These are phyloP conservation scores for Penicillium concentricum DNA, from an alignment of 2,329 filamentous ascomycete species.

Conservation along the genomic window DNA sequence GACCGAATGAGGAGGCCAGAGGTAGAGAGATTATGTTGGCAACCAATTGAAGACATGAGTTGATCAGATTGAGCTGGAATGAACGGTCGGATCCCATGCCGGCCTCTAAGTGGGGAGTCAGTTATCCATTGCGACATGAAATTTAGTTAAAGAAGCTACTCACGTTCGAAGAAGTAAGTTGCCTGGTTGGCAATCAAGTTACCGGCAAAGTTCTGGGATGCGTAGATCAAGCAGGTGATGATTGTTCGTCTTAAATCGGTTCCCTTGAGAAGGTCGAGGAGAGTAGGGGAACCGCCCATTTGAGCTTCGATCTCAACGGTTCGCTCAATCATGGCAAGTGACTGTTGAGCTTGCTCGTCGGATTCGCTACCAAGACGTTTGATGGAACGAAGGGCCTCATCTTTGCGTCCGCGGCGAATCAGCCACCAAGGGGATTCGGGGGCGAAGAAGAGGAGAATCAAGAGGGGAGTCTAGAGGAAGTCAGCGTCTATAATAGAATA, in stretches of 20 bases:
- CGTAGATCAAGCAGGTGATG: constrained; percentile 34
- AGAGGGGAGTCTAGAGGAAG: constrained; percentile 24
- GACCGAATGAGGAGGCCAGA: constrained; percentile 40
- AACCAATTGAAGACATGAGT: constrained; percentile 34
- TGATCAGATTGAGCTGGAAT: constrained; percentile 33
- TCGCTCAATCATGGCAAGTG: constrained; percentile 34
- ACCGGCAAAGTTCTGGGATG: constrained; percentile 53
- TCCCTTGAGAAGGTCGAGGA: constrained; percentile 35
- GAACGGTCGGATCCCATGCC: constrained; percentile 25
- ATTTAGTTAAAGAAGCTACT: constrained; percentile 4
- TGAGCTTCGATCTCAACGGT: constrained; percentile 33
- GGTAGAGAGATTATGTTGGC: constrained; percentile 38
- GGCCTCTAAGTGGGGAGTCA: constrained; percentile 26
- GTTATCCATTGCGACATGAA: not conserved
- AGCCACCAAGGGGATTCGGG: constrained; percentile 33
- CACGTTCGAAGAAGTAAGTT: constrained; percentile 57
- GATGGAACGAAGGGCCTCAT: constrained; percentile 25
- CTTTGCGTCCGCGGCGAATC: constrained; percentile 27
- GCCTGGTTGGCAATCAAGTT: constrained; percentile 65
- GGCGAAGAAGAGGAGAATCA: constrained; percentile 28
- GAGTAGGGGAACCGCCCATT: constrained; percentile 25
- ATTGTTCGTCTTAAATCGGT: constrained; percentile 32
- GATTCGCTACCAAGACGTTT: constrained; percentile 22
- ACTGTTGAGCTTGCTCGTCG: constrained; percentile 18
- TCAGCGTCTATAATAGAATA: not conserved